Evolutionary conservation across 1,284 basidiomycete species (phyloP).

Genomic region (Lentinula novae-zelandiae): DNA sequence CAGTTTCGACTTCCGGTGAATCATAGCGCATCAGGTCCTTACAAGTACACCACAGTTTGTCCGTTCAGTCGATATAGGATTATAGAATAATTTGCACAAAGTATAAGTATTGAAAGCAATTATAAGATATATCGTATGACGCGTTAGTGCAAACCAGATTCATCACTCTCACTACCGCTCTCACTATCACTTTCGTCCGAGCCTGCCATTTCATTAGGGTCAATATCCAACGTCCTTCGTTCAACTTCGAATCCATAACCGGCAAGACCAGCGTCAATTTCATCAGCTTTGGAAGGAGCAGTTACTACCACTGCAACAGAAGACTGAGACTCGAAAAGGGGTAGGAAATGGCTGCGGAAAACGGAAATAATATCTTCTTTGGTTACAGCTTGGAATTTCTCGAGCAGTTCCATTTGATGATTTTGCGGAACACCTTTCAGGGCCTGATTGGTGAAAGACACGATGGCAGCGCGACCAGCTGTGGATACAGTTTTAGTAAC

Average conservation of each 20-base stretch:
- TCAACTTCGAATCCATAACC: constrained; percentile 79
- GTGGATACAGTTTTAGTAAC: constrained; percentile 84
- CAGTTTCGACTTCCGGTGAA: constrained; percentile 4
- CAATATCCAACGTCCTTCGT: constrained; percentile 66
- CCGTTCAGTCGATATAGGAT: neutral
- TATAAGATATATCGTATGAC: neutral
- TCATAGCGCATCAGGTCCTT: neutral
- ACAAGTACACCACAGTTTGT: neutral
- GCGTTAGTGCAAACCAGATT: neutral
- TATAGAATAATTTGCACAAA: neutral
- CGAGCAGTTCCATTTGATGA: constrained; percentile 71
- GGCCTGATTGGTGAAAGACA: constrained; percentile 85
- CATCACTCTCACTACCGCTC: constrained; percentile 21
- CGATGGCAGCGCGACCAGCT: constrained; percentile 73
- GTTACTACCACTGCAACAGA: constrained; percentile 84
- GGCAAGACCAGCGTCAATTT: constrained; percentile 65
- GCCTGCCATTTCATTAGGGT: constrained; percentile 43
- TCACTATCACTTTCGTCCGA: constrained; percentile 32
- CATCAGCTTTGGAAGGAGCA: constrained; percentile 75
- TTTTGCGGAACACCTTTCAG: constrained; percentile 78
- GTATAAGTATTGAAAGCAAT: neutral
- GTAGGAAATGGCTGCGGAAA: constrained; percentile 78
- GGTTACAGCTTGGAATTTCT: constrained; percentile 76
- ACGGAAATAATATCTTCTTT: constrained; percentile 72
- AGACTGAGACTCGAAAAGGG: constrained; percentile 77